Percentiles rank a stretch among this genome's conserved stretches.
These are phyloP conservation scores for Triticum aestivum DNA, from an alignment of 176 grass and related monocot species.

Conservation along the genomic window IWGSC_CS_RefSeq_v2.1 NC_057808.1:87515157-87515656, in stretches of 20 bases:
- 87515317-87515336: too few species aligned
- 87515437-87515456: constrained; percentile 68
- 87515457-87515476: background rate
- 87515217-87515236: too few species aligned
- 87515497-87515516: too few species aligned
- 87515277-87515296: too few species aligned
- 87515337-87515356: background rate
- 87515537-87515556: background rate
- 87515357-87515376: constrained; percentile 64
- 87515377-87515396: constrained; percentile 47
- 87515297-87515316: too few species aligned
- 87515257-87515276: background rate
- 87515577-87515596: constrained; percentile 37
- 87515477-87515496: too few species aligned
- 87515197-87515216: too few species aligned
- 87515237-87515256: too few species aligned
- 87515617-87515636: constrained; percentile 42
- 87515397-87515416: constrained; percentile 55
- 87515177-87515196: too few species aligned
- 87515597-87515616: constrained; percentile 73
- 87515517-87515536: background rate
- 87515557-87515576: constrained; percentile 35
- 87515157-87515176: too few species aligned
- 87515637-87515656: too few species aligned
- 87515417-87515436: constrained; percentile 59